Conservation (phyloP, 208 protist species). For the Trypanosoma melophagium region DNA sequence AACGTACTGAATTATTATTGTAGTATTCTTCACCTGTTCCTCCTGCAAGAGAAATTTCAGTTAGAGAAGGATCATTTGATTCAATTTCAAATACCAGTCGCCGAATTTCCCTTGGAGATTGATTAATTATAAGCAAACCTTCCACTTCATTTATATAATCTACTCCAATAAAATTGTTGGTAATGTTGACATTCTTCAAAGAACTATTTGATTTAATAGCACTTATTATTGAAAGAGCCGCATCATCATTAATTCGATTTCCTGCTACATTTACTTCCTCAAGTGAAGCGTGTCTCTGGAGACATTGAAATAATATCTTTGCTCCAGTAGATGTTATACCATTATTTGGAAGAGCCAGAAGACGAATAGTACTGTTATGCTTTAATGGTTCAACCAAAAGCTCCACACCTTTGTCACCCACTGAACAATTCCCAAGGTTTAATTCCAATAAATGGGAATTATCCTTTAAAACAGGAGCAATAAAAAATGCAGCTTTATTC, state of each 20-base stretch:
- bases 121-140: constrained; percentile 71
- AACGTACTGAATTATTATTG: constrained; percentile 69
- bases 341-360: constrained; percentile 87
- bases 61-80: constrained; percentile 42
- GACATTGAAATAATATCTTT: constrained; percentile 45
- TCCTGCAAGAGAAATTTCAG: constrained; percentile 61
- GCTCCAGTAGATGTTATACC: constrained; percentile 70
- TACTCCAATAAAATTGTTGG: constrained; percentile 64
- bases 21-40: constrained; percentile 36
- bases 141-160: constrained; percentile 62
- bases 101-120: constrained; percentile 60
- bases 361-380: constrained; percentile 62
- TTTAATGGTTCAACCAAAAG: constrained; percentile 54
- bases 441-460: constrained; percentile 58
- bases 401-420: constrained; percentile 67
- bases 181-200: constrained; percentile 67
- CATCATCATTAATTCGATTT: constrained; percentile 70
- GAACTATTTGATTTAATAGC: constrained; percentile 63
- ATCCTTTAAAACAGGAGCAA: constrained; percentile 52
- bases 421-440: constrained; percentile 76
- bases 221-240: constrained; percentile 49
- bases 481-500: constrained; percentile 55
- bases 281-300: constrained; percentile 53
- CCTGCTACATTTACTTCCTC: constrained; percentile 84
- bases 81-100: constrained; percentile 59